Conservation (phyloP, 257 asterid genomes). For the Nyctanthes arbortristis region DNA sequence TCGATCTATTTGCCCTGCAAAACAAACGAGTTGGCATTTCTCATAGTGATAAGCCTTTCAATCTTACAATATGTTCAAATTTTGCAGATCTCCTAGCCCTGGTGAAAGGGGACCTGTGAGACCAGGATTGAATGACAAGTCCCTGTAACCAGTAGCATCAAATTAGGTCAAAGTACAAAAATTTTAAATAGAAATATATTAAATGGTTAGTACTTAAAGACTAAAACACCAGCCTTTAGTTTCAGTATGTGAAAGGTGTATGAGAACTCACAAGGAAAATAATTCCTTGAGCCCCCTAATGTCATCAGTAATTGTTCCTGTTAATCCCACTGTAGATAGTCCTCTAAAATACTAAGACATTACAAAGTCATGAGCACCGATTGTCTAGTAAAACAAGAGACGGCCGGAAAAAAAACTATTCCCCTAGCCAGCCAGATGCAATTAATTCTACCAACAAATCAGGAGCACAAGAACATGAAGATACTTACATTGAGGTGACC, state of each 20-base stretch:
- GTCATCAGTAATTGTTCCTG: conserved; percentile 73
- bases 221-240: neutral
- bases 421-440: too few relatives aligned
- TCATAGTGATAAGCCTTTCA: conserved; percentile 1
- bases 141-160: conserved; percentile 49
- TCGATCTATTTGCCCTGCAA: neutral
- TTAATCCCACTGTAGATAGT: conserved; percentile 75
- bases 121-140: conserved; percentile 79
- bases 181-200: neutral
- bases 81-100: conserved; percentile 71
- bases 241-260: neutral
- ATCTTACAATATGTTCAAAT: conserved; percentile 68
- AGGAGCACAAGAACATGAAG: neutral
- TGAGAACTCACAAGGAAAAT: conserved; percentile 63
- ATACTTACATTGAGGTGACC: conserved; percentile 64
- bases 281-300: conserved; percentile 79
- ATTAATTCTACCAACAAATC: too few relatives aligned
- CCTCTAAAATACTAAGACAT: conserved; percentile 48
- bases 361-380: neutral
- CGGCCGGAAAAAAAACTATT: neutral
- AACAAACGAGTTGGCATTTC: neutral
- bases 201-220: neutral
- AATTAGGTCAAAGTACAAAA: conserved; percentile 4
- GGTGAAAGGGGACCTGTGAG: conserved; percentile 81
- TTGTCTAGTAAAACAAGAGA: too few relatives aligned